Evolutionary conservation across 495 filamentous ascomycete species (phyloP), one percentile per base, ranked within the genome.

Genomic region (Chaetomium tenue): DNA sequence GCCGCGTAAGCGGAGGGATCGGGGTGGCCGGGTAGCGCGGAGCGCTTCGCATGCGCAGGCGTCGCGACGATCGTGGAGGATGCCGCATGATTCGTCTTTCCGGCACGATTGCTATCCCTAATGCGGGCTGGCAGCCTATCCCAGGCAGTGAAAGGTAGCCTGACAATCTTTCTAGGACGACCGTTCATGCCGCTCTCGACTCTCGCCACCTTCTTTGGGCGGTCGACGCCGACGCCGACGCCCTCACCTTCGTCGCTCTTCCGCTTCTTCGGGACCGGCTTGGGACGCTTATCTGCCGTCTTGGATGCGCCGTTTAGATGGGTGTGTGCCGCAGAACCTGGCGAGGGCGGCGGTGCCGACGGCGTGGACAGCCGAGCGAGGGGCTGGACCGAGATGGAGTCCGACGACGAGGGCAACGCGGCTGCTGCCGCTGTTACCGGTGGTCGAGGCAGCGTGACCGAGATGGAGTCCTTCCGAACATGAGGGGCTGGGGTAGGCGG

Each of bases 171-270:
- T 33, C 51, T 52, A n/a, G 51, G 64, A 11, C 66, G 65, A 20
- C 68, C 65, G 18, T 70, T 70, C 30, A 52, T 37, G 50, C 61
- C 60, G 33, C 58, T 73, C 9, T 76, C 63, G 0, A 73, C 73
- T 42, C 74, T 77, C n/a, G 73, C 66, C 3, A 76, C 40, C 63
- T 81, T 81, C 51, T 73, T 77, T 3, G 76, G 60, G 6, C 74
- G 71, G n/a, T 72, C 69, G 11, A 63, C 61, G 16, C 64, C 72
- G 25, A 66, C 68, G 7, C 23, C 69, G 12, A 63, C 61, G 16
- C 64, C 72, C 28, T 67, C 68, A 5, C 23, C 42, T 12, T 76
- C 73, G 23, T 76, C 71, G 52, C 70, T 74, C 64, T 75, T 75
- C 51, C 74, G 70, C 66, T 76, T 76, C 61, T 71, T 74, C 9